Evolutionary conservation across 2,329 filamentous ascomycete species (phyloP).

Genomic region (Ophiostoma tasmaniense): DNA sequence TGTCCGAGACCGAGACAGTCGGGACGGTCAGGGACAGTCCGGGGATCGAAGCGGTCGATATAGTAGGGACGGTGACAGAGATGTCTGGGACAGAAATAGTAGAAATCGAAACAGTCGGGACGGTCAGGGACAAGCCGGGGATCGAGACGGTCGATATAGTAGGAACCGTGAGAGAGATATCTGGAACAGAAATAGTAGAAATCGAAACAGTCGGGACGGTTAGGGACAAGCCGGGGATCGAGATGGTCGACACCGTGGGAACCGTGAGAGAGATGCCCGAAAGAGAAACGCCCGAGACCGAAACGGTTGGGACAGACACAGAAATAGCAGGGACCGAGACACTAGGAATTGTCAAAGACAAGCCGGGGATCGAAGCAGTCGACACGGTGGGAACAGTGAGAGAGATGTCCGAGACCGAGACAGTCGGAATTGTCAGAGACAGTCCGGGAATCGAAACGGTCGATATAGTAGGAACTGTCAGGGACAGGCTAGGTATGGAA

Average conservation of each 20-base stretch:
- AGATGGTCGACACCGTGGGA: too few relatives aligned
- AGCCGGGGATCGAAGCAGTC: not conserved
- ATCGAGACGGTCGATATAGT: not conserved
- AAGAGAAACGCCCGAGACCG: not conserved
- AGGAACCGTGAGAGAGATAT: not conserved
- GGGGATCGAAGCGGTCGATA: too few relatives aligned
- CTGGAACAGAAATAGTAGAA: too few relatives aligned
- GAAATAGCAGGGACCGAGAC: too few relatives aligned
- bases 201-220: too few relatives aligned
- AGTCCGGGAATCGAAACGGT: too few relatives aligned
- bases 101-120: not conserved
- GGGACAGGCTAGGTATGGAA: too few relatives aligned
- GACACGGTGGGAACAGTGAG: not conserved
- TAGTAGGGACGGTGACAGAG: not conserved
- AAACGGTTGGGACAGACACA: not conserved
- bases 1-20: not conserved
- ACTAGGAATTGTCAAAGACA: too few relatives aligned
- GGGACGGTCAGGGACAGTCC: not conserved
- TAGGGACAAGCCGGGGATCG: not conserved
- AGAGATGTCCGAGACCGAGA: too few relatives aligned
- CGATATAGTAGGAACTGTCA: too few relatives aligned
- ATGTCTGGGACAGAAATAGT: not conserved
- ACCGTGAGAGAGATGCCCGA: too few relatives aligned
- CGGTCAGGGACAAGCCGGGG: not conserved
- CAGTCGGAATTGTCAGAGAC: not conserved